Percentiles rank a stretch among this genome's conserved stretches.
Conservation (phyloP, 495 filamentous ascomycete species). For the Wilcoxina mikolae region DNA sequence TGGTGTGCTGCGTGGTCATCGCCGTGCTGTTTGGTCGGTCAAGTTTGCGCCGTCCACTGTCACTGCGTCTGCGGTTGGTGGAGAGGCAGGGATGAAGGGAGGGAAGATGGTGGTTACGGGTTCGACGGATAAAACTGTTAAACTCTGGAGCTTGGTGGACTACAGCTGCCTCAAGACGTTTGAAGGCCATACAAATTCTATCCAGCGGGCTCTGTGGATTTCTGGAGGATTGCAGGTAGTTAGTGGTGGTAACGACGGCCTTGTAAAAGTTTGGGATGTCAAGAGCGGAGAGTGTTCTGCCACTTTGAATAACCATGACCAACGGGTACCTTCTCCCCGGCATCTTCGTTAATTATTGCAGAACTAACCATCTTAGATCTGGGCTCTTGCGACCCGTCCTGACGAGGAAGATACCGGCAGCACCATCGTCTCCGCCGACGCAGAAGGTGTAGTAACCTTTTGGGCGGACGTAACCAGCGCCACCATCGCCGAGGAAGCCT, state of each 20-base stretch:
- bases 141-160: conserved; percentile 85
- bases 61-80: conserved; percentile 55
- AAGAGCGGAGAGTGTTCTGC: conserved; percentile 61
- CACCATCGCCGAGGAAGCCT: conserved; percentile 53
- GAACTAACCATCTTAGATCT: conserved; percentile 28
- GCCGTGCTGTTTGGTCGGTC: conserved; percentile 88
- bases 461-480: conserved; percentile 85
- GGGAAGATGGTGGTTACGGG: conserved; percentile 74
- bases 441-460: conserved; percentile 79
- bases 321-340: conserved; percentile 66
- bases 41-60: conserved; percentile 61
- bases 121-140: conserved; percentile 87
- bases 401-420: conserved; percentile 21
- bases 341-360: conserved; percentile 33
- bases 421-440: conserved; percentile 68
- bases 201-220: conserved; percentile 86
- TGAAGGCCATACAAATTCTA: conserved; percentile 89
- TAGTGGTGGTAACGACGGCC: conserved; percentile 81
- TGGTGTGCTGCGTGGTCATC: conserved; percentile 81
- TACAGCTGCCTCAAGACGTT: conserved; percentile 88
- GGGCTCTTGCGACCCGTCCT: conserved; percentile 33
- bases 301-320: conserved; percentile 90
- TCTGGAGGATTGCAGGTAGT: conserved; percentile 51
- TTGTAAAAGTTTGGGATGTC: conserved; percentile 92
- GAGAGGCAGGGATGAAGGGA: conserved; percentile 47